Conservation (phyloP, 257 asterid species). For the Rhazya stricta region DNA sequence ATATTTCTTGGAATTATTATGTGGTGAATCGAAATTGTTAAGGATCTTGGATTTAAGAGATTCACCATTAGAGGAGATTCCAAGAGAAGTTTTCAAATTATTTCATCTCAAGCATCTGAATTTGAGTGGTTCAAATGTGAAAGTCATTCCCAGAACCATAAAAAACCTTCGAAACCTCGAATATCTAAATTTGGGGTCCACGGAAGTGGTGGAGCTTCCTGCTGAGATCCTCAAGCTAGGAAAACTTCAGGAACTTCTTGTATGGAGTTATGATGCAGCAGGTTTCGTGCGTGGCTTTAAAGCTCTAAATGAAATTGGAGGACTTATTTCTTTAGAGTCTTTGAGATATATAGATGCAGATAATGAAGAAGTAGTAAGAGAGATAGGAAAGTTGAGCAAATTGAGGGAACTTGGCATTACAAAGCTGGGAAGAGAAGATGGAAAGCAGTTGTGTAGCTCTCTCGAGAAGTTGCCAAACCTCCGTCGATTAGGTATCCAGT, state of each 20-base stretch:
- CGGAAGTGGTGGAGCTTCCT: conserved; percentile 8
- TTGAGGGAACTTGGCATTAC: too few species aligned
- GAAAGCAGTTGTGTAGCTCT: background rate
- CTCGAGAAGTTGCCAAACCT: conserved; percentile 14
- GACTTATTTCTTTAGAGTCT: background rate
- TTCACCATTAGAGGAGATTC: conserved; percentile 5
- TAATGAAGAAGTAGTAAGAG: background rate
- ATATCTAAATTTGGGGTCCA: background rate
- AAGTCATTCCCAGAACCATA: background rate
- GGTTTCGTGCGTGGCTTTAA: background rate
- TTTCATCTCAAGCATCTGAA: too few species aligned
- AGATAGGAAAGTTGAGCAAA: conserved; percentile 12
- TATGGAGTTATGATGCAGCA: background rate
- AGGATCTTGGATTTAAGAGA: conserved; percentile 10
- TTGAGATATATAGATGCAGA: background rate
- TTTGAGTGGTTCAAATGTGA: conserved; percentile 2
- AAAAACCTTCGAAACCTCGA: conserved; percentile 13
- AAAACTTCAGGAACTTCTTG: background rate
- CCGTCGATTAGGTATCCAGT: background rate
- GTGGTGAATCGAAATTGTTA: background rate
- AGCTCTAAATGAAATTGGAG: conserved; percentile 2
- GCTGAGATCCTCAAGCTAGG: conserved; percentile 2
- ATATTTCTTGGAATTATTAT: background rate
- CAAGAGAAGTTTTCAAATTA: too few species aligned
- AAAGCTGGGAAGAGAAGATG: conserved; percentile 10